These are phyloP conservation scores for Starmera pachycereana DNA, from an alignment of 805 yeast genomes.

Conservation along the genomic window DNA sequence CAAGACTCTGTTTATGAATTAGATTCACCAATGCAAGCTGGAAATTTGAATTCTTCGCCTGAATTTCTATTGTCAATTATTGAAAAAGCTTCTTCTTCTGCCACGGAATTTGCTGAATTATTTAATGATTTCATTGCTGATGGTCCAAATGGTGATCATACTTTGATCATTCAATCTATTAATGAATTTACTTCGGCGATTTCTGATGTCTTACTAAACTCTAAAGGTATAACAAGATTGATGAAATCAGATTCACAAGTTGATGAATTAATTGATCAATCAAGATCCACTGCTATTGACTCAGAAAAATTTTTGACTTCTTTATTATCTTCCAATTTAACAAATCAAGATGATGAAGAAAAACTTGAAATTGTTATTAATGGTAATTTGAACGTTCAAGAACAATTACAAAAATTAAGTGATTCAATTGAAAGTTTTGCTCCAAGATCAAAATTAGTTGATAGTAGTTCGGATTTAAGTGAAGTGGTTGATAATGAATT, in stretches of 20 bases:
- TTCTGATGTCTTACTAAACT: constrained; percentile 50
- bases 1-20: constrained; percentile 65
- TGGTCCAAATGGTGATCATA: constrained; percentile 58
- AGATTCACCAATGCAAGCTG: constrained; percentile 74
- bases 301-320: constrained; percentile 54
- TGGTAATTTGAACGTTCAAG: constrained; percentile 67
- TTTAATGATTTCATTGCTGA: constrained; percentile 71
- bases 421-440: constrained; percentile 47
- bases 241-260: constrained; percentile 41
- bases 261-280: constrained; percentile 35
- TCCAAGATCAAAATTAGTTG: constrained; percentile 24
- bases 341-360: constrained; percentile 41
- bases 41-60: constrained; percentile 68
- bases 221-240: constrained; percentile 58
- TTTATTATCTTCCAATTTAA: constrained; percentile 42
- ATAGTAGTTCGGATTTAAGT: constrained; percentile 45
- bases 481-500: constrained; percentile 67
- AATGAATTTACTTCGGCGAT: constrained; percentile 53
- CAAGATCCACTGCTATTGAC: constrained; percentile 48
- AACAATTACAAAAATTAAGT: constrained; percentile 49
- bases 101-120: constrained; percentile 71
- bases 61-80: constrained; percentile 54
- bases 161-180: constrained; percentile 48
- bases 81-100: constrained; percentile 59
- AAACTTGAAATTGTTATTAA: constrained; percentile 69